These are phyloP conservation scores for Cenchrus purpureus DNA, from an alignment of 176 grass and related monocot species.

Conservation along the genomic window DNA sequence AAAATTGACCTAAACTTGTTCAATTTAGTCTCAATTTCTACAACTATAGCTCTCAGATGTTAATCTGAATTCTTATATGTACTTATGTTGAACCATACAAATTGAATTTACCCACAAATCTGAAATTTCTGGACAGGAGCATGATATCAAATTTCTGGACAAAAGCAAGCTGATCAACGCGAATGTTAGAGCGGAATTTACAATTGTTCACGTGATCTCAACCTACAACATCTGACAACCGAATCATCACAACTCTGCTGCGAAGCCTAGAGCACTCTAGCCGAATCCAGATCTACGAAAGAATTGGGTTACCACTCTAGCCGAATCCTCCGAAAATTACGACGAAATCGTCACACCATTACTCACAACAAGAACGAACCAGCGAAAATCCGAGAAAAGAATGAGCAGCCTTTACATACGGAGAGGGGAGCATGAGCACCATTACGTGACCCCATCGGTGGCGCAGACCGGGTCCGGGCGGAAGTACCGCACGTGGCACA, in stretches of 20 bases:
- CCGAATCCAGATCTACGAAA: slow-evolving; percentile 35
- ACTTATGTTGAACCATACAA: background rate
- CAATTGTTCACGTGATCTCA: slow-evolving; percentile 39
- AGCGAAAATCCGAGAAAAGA: slow-evolving; percentile 2
- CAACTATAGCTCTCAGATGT: background rate
- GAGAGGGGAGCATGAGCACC: slow-evolving; percentile 62
- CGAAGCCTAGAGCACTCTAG: slow-evolving; percentile 7
- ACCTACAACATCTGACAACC: slow-evolving; percentile 7
- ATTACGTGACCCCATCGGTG: slow-evolving; percentile 73
- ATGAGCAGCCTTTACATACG: background rate
- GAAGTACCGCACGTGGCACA: slow-evolving; percentile 77
- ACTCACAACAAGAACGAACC: background rate
- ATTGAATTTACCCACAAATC: background rate
- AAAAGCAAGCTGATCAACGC: background rate
- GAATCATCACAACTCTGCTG: slow-evolving; percentile 20
- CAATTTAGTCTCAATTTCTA: too few species aligned
- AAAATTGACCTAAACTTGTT: too few species aligned
- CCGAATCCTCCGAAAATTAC: slow-evolving; percentile 28
- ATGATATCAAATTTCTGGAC: background rate
- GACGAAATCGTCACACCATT: slow-evolving; percentile 22
- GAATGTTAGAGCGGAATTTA: slow-evolving; percentile 39
- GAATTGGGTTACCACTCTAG: slow-evolving; percentile 32
- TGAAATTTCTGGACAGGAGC: too few species aligned
- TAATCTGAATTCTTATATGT: background rate
- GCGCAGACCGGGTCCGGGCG: slow-evolving; percentile 86